Evolutionary conservation across 108 stramenopile species (phyloP), one percentile per base, ranked within the genome.

Genomic region (Nannochloropsis salina): DNA sequence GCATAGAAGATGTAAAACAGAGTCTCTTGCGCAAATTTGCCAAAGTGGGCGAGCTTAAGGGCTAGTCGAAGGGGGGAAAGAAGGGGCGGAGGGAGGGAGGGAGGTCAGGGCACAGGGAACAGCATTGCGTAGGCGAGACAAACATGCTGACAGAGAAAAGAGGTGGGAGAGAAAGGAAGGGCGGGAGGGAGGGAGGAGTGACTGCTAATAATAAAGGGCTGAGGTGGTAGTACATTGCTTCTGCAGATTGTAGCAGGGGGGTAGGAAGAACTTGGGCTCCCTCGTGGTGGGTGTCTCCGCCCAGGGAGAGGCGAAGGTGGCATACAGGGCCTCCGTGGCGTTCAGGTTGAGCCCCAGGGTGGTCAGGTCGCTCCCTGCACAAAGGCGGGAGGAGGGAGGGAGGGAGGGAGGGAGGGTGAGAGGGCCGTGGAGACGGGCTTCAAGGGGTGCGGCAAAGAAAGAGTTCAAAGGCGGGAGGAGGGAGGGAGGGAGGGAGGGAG

Each of bases 1-100:
- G 94, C 95, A 85, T 99, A 99, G 91, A 99, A 99, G 89, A 98
- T 96, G 92, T 99, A 98, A 91, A 99, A 97, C 80, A 99, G 91
- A n/a, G 97, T 99, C 92, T 99, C 98, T 44, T 95, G 92, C 86
- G 96, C 94, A 89, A 97, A 98, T 92, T 97, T 97, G 43, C 94
- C 93, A 83, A 99, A 90, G 86, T 99, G 96, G 44, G 94, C 95
- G 5, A 81, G 47, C 81, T 85, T 85, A 22, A 88, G 51, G 80
- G 80, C 80, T 5, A 84, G 51, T 31, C 84, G 88, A 51, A 12
- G 10, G 15, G 0, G 86, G 9, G 12, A 42, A 82, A 42, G 82
- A 51, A 20, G 31, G 15, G 31, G 82, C 12, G 47, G 47, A 51
- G 47, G 47, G 47, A 51, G 47, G 47, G 47, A 51, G 47, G 47